These are phyloP conservation scores for Phialophora chinensis DNA, from an alignment of 2,329 filamentous ascomycete species.

Conservation along the genomic window DNA sequence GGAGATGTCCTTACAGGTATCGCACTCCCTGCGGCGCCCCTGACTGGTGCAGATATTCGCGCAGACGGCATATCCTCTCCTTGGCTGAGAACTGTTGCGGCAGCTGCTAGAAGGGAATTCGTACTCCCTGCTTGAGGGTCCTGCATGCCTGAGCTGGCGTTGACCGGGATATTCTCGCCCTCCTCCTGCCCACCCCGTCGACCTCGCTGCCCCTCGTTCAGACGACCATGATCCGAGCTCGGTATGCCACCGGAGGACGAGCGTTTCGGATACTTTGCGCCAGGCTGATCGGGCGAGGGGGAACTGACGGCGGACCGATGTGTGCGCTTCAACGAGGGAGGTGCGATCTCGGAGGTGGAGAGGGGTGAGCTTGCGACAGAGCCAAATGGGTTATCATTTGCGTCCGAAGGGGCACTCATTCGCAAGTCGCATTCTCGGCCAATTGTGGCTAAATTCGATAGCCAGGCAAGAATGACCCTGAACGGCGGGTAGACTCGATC, in stretches of 20 bases:
- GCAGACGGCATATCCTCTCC: slow-evolving; percentile 16
- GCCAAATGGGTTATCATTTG: slow-evolving; percentile 11
- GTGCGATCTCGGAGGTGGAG: slow-evolving; percentile 3
- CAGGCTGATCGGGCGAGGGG: slow-evolving; percentile 17
- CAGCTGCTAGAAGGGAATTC: slow-evolving; percentile 26
- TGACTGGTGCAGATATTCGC: slow-evolving; percentile 9
- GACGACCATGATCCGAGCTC: slow-evolving; percentile 6
- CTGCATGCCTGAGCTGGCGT: neutral
- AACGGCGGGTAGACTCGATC: neutral
- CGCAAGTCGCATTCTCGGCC: slow-evolving; percentile 16
- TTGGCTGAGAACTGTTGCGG: slow-evolving; percentile 21
- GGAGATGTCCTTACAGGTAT: slow-evolving; percentile 30
- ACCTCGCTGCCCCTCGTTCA: slow-evolving; percentile 16
- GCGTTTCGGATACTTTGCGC: slow-evolving; percentile 24
- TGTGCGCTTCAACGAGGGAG: slow-evolving; percentile 27
- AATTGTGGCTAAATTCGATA: slow-evolving; percentile 3
- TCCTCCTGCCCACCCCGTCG: slow-evolving; percentile 26
- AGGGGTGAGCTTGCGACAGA: neutral
- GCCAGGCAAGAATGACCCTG: neutral
- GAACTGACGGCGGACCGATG: slow-evolving; percentile 16
- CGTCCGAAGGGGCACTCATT: slow-evolving; percentile 23
- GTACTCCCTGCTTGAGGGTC: neutral
- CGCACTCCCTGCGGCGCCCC: slow-evolving; percentile 10
- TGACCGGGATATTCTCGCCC: slow-evolving; percentile 1
- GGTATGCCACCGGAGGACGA: slow-evolving; percentile 8